Percentiles rank a stretch among this genome's conserved stretches.
phyloP scores from a whole-genome alignment of 2,329 filamentous ascomycete genomes.

The Leptodontidium sp. region DNA sequence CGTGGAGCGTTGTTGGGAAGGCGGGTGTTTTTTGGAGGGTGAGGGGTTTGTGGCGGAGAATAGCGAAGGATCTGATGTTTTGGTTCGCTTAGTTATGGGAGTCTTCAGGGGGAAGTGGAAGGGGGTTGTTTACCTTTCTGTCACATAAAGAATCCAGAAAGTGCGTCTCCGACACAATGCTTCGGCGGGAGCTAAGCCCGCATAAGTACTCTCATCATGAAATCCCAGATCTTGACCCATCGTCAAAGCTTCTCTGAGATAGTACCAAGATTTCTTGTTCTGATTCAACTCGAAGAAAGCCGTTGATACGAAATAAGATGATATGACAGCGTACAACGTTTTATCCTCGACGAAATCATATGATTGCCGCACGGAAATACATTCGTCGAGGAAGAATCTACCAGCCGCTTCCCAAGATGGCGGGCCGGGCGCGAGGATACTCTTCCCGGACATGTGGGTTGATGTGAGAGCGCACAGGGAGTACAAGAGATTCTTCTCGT shows the following conservation, averaged over 20 bases:
- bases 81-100: constrained; percentile 6
- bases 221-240: constrained; percentile 65
- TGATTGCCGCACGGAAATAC: constrained; percentile 61
- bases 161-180: constrained; percentile 61
- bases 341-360: constrained; percentile 66
- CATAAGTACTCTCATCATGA: constrained; percentile 65
- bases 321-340: constrained; percentile 64
- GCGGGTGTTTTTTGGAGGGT: constrained; percentile 67
- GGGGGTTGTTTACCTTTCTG: constrained; percentile 57
- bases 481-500: constrained; percentile 58
- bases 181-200: constrained; percentile 57
- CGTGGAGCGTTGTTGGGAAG: constrained; percentile 59
- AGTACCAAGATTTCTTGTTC: constrained; percentile 66
- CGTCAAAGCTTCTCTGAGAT: constrained; percentile 67
- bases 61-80: constrained; percentile 63
- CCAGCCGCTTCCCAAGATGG: constrained; percentile 59
- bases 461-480: constrained; percentile 65
- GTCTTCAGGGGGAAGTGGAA: not conserved
- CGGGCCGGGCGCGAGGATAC: constrained; percentile 49
- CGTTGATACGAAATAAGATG: constrained; percentile 68
- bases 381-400: constrained; percentile 65
- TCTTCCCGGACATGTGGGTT: constrained; percentile 58
- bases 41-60: constrained; percentile 69
- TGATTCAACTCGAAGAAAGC: constrained; percentile 69
- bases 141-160: constrained; percentile 70